Percentiles rank a stretch among this genome's conserved stretches.
These are phyloP conservation scores for Leccinum ochraceum DNA, from an alignment of 768 basidiomycete genomes.

Conservation along the genomic window DNA sequence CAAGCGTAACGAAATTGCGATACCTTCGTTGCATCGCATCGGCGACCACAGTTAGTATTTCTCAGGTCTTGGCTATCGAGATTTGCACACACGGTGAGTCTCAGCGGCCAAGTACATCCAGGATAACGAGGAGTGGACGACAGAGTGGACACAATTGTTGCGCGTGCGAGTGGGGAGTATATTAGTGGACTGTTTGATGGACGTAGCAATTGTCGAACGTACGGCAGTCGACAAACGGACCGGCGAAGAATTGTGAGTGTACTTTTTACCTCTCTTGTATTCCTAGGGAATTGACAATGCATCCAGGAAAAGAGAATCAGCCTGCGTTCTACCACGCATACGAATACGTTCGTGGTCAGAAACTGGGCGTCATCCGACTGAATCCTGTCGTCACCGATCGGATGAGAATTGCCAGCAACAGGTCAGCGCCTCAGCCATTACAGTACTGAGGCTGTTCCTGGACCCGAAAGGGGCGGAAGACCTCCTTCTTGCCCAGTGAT, in stretches of 20 bases:
- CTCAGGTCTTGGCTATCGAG: constrained; percentile 57
- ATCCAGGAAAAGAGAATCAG: too few relatives aligned
- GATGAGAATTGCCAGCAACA: too few relatives aligned
- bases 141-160: constrained; percentile 78
- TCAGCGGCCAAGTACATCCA: constrained; percentile 64
- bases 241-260: constrained; percentile 58
- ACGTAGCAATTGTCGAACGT: constrained; percentile 74
- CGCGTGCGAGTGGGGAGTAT: constrained; percentile 74
- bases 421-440: too few relatives aligned
- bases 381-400: too few relatives aligned
- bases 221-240: constrained; percentile 58
- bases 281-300: neutral
- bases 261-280: neutral
- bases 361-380: too few relatives aligned
- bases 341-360: too few relatives aligned
- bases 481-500: too few relatives aligned
- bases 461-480: too few relatives aligned
- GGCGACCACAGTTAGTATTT: constrained; percentile 50
- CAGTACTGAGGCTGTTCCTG: too few relatives aligned
- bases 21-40: constrained; percentile 38
- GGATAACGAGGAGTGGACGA: constrained; percentile 71
- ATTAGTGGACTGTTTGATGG: constrained; percentile 81
- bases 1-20: constrained; percentile 57
- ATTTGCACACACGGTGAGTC: constrained; percentile 63
- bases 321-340: too few relatives aligned